A percentile compares a stretch with the other conserved stretches of the same genome.
Conservation (phyloP, 129 eudicot genomes). For the Arctium minus region DNA sequence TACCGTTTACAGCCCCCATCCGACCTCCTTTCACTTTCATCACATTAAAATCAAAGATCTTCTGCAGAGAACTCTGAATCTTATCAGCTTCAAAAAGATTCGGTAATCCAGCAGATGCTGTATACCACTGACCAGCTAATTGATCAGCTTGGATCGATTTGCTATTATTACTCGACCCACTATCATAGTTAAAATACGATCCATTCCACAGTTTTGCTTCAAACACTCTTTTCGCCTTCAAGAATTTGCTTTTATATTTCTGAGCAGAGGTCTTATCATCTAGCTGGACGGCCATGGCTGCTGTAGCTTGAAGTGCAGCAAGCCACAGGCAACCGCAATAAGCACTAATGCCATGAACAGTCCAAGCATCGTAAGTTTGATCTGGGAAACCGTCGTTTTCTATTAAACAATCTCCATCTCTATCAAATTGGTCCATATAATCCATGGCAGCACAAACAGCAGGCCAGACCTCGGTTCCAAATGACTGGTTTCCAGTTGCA, state of each 20-base stretch:
- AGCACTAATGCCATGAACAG: slow-evolving; percentile 93
- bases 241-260: slow-evolving; percentile 57
- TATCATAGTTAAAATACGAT: slow-evolving; percentile 82
- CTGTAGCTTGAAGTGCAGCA: slow-evolving; percentile 94
- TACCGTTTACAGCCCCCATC: slow-evolving; percentile 98
- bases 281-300: slow-evolving; percentile 85
- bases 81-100: slow-evolving; percentile 67
- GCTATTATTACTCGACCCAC: slow-evolving; percentile 89
- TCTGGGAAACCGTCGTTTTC: slow-evolving; percentile 97
- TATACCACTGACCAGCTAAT: slow-evolving; percentile 96
- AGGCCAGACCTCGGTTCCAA: slow-evolving; percentile 93
- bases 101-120: slow-evolving; percentile 86
- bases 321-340: slow-evolving; percentile 95
- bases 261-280: slow-evolving; percentile 71
- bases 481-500: slow-evolving; percentile 73
- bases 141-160: slow-evolving; percentile 94
- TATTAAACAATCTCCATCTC: slow-evolving; percentile 69
- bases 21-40: slow-evolving; percentile 88
- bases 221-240: slow-evolving; percentile 63
- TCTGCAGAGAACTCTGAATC: slow-evolving; percentile 64
- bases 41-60: slow-evolving; percentile 81
- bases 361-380: slow-evolving; percentile 98
- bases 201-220: slow-evolving; percentile 91
- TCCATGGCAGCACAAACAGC: slow-evolving; percentile 94
- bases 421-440: slow-evolving; percentile 91